These are phyloP conservation scores for Oidium heveae DNA, from an alignment of 2,329 filamentous ascomycete species.

Conservation along the genomic window DNA sequence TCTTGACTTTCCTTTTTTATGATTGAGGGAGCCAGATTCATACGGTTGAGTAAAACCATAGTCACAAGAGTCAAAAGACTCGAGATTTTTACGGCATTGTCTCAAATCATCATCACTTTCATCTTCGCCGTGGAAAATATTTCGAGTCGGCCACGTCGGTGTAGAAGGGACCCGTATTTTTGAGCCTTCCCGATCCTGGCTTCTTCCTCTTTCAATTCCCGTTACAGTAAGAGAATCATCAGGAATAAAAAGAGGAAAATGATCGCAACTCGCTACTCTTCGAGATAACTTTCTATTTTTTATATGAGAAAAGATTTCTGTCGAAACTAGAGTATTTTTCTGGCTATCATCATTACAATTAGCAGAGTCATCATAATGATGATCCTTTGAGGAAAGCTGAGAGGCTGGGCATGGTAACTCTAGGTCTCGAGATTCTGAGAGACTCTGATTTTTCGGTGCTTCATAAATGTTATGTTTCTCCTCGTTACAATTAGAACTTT, in stretches of 20 bases:
- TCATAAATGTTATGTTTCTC: background rate
- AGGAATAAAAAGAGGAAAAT: conserved; percentile 16
- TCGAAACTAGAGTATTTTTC: background rate
- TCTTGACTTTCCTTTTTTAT: background rate
- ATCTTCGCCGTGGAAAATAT: conserved; percentile 25
- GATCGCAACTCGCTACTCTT: conserved; percentile 16
- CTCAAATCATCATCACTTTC: conserved; percentile 41
- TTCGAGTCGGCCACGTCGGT: conserved; percentile 19
- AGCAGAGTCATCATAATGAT: background rate
- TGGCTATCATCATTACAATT: background rate
- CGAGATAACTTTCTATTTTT: conserved; percentile 8
- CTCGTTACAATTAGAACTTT: background rate
- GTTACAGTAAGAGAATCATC: conserved; percentile 14
- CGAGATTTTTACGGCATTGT: background rate
- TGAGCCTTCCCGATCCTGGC: conserved; percentile 32
- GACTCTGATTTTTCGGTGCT: background rate
- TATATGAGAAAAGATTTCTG: background rate
- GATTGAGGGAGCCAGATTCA: background rate
- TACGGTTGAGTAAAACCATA: background rate
- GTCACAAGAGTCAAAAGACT: background rate
- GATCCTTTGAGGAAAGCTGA: background rate
- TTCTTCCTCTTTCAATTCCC: conserved; percentile 32
- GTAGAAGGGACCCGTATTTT: conserved; percentile 49
- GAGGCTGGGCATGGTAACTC: background rate
- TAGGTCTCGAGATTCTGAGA: background rate